Percentiles rank a stretch among this genome's conserved stretches.
phyloP scores from a whole-genome alignment of 1,284 basidiomycete genomes.

The Cutaneotrichosporon cyanovorans region DNA sequence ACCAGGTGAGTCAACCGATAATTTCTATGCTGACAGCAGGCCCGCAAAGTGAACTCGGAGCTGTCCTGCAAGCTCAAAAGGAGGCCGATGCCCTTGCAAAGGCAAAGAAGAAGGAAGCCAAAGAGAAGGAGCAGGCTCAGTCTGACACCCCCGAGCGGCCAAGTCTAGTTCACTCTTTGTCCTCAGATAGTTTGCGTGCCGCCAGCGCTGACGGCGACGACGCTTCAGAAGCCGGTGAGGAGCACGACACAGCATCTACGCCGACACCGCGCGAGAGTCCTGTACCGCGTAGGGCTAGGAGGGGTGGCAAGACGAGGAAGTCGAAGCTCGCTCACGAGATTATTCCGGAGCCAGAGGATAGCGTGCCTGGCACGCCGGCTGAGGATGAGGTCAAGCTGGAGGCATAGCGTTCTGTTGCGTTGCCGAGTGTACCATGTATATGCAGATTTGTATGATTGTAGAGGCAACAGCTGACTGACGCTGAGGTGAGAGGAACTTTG shows the following conservation, averaged over 20 bases:
- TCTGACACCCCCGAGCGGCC: constrained; percentile 14
- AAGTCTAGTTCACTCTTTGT: constrained; percentile 6
- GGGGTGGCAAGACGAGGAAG: constrained; percentile 27
- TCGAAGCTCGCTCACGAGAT: constrained; percentile 42
- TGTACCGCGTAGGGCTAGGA: constrained; percentile 8
- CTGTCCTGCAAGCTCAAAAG: constrained; percentile 29
- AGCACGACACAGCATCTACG: constrained; percentile 16
- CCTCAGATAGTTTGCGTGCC: constrained; percentile 16
- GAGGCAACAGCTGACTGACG: background rate
- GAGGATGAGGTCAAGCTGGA: constrained; percentile 2
- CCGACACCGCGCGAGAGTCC: constrained; percentile 7
- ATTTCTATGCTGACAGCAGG: constrained; percentile 21
- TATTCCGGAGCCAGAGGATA: constrained; percentile 8
- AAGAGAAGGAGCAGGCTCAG: constrained; percentile 8
- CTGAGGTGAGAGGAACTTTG: background rate
- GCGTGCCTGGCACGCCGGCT: constrained; percentile 2
- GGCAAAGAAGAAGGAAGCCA: constrained; percentile 14
- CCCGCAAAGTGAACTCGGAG: constrained; percentile 31
- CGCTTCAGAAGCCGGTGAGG: constrained; percentile 25
- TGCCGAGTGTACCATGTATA: background rate
- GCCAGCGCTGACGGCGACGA: constrained; percentile 11
- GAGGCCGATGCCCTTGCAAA: constrained; percentile 28
- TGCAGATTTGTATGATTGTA: constrained; percentile 16
- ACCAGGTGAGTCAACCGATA: constrained; percentile 22
- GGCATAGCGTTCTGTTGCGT: background rate